Base-by-base conservation (phyloP, 2,329 filamentous ascomycete genomes). In the Graphilbum sp. region DNA sequence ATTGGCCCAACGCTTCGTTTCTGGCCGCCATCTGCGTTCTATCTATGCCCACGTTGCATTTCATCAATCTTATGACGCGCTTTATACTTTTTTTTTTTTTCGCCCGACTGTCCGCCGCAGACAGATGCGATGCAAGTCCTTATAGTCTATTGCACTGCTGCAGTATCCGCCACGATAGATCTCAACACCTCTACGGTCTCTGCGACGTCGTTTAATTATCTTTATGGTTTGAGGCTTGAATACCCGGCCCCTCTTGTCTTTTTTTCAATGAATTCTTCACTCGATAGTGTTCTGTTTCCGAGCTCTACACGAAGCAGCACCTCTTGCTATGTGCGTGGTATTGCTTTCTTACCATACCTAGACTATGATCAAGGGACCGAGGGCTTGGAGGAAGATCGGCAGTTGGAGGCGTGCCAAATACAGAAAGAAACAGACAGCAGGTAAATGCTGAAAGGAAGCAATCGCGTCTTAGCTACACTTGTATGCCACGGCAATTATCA, bases 121-220 rank as follows among this genome's bases (percentile, higher is more conserved):
- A 35, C 27, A 35, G 34, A 36, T 24, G 30, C 24, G 24, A 36
- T 20, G 3, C 12, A 3, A 21, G 4, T 9, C 10, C 21, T 46
- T 39, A n/a, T 41, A 40, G 41, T 44, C 45, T 45, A 23, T 32
- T 19, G 15, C 25, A 32, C 23, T 25, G 15, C 9, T 12, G 27
- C 27, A n/a, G n/a, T n/a, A 19, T 12, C 24, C 23, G 16, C 34
- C 16, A 23, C 19, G 18, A 34, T 34, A 32, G 17, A 32, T 5
- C 30, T n/a, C 17, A 32, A 32, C 17, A n/a, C 16, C 30, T 32
- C n/a, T n/a, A n/a, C 12, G 4, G 17, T 32, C 30, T 32, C 16
- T 10, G 17, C 30, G 30, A 32, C 16, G 5, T 18, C 13, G 13
- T 34, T 34, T 34, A 34, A 34, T 21, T 18, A 29, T 25, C 23